Evolutionary conservation across 768 basidiomycete genomes (phyloP).

Genomic region (Panellus pusillus): DNA sequence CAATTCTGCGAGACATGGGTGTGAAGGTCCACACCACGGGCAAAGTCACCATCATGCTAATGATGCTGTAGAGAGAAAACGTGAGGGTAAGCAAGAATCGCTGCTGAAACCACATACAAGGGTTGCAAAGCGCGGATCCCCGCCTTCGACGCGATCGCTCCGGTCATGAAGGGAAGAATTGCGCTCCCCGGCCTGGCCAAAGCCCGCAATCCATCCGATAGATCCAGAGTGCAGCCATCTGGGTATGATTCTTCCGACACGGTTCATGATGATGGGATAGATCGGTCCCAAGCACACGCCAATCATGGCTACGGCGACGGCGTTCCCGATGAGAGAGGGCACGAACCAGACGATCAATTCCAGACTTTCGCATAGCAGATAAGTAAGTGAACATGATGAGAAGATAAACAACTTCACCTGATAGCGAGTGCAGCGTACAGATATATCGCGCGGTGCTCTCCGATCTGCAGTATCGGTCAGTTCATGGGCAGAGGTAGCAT

Average conservation of each 20-base stretch:
- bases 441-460: slow-evolving; percentile 53
- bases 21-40: slow-evolving; percentile 11
- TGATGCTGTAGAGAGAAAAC: slow-evolving; percentile 37
- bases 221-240: slow-evolving; percentile 62
- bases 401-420: slow-evolving; percentile 29
- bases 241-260: slow-evolving; percentile 65
- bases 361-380: slow-evolving; percentile 37
- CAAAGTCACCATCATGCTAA: slow-evolving; percentile 62
- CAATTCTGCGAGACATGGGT: not conserved
- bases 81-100: not conserved
- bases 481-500: not conserved
- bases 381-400: not conserved
- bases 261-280: slow-evolving; percentile 74
- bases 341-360: slow-evolving; percentile 71
- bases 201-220: slow-evolving; percentile 67
- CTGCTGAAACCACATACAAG: slow-evolving; percentile 42
- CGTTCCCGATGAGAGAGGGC: slow-evolving; percentile 62
- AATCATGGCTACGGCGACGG: slow-evolving; percentile 60
- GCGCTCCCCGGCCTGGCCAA: slow-evolving; percentile 75
- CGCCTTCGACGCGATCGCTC: slow-evolving; percentile 60
- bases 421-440: slow-evolving; percentile 53
- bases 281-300: slow-evolving; percentile 73
- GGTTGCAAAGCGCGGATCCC: slow-evolving; percentile 63
- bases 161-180: slow-evolving; percentile 69
- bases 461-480: slow-evolving; percentile 37